A percentile compares a stretch with the other conserved stretches of the same genome.
Conservation (phyloP, 108 stramenopile species). For the Cyclotella distinguenda region DNA sequence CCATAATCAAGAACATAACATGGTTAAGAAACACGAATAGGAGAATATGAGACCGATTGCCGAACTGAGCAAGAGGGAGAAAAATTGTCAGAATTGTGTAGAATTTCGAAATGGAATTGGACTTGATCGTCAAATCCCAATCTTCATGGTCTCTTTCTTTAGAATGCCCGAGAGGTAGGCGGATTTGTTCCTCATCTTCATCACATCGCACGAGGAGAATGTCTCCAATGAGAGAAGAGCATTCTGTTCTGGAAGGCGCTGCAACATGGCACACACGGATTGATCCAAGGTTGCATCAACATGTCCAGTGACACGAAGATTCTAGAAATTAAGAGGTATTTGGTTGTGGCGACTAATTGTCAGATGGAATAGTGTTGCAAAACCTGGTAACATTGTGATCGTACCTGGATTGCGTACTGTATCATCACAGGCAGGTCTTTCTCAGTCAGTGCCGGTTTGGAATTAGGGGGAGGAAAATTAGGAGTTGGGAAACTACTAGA, state of each 20-base stretch:
- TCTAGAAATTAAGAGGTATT: conserved; percentile 21
- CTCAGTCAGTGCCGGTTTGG: conserved; percentile 41
- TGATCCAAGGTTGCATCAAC: conserved; percentile 62
- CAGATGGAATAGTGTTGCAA: background rate
- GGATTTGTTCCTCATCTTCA: conserved; percentile 68
- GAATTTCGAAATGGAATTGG: background rate
- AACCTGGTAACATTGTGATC: conserved; percentile 6
- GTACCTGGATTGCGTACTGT: conserved; percentile 68
- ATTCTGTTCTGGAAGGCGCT: conserved; percentile 65
- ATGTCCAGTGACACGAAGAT: conserved; percentile 71
- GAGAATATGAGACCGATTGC: no score
- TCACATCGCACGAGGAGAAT: conserved; percentile 65
- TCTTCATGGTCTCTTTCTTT: conserved; percentile 66
- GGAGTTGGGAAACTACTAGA: conserved; percentile 14
- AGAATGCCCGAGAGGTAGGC: conserved; percentile 77
- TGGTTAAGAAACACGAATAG: no score
- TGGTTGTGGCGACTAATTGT: background rate
- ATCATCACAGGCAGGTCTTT: conserved; percentile 60
- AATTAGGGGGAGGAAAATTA: conserved; percentile 22
- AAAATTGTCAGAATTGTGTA: background rate
- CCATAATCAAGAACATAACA: no score
- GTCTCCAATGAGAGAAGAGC: conserved; percentile 64
- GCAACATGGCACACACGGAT: conserved; percentile 69
- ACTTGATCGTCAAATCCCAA: conserved; percentile 34
- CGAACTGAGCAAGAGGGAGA: background rate